Conservation (phyloP, 2,329 filamentous ascomycete species). For the Penicillium sp. region DNA sequence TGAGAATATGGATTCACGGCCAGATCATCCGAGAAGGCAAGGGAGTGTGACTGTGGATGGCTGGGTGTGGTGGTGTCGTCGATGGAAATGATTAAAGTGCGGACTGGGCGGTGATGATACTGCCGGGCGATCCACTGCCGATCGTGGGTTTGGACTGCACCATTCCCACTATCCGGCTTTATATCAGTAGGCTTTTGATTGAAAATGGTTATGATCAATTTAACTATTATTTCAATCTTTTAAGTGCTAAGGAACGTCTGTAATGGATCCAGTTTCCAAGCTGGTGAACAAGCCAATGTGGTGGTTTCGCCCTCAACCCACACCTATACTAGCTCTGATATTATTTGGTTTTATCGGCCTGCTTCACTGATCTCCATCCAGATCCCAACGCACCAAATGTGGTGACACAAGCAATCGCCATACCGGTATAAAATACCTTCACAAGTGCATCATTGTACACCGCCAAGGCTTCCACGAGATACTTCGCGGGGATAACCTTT, state of each 20-base stretch:
- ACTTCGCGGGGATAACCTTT: background rate
- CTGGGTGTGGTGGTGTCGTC: constrained; percentile 6
- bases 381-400: background rate
- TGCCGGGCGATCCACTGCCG: constrained; percentile 4
- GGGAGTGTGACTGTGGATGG: background rate
- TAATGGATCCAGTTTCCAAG: background rate
- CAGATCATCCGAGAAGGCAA: background rate
- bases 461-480: background rate
- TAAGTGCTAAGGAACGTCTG: background rate
- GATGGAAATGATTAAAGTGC: constrained; percentile 11
- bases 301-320: background rate
- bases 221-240: background rate
- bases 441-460: background rate
- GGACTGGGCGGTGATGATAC: constrained; percentile 12
- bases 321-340: background rate
- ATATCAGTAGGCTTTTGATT: background rate
- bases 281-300: background rate
- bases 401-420: background rate
- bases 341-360: background rate
- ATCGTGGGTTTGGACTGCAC: background rate
- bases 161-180: background rate
- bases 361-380: background rate
- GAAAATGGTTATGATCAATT: background rate
- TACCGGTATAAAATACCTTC: background rate
- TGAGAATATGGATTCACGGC: background rate